A percentile compares a stretch with the other conserved stretches of the same genome.
Evolutionary conservation across 441 rosid genomes (phyloP).

Genomic region (Arabidopsis hybrid): DNA sequence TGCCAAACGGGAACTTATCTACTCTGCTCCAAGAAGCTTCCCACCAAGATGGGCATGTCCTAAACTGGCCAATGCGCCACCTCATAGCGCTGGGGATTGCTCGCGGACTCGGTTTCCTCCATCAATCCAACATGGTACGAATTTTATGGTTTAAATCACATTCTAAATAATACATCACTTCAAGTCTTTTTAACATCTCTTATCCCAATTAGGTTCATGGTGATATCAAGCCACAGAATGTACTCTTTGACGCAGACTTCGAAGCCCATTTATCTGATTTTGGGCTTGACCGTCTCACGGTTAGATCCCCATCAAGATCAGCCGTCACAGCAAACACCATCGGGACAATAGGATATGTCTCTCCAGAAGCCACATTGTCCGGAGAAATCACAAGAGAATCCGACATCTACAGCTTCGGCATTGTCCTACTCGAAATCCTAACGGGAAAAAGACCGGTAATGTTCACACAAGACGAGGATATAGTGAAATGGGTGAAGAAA

Average conservation of each 20-base stretch:
- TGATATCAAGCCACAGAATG: slow-evolving; percentile 77
- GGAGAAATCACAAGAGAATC: slow-evolving; percentile 81
- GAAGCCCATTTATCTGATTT: slow-evolving; percentile 79
- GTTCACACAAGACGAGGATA: slow-evolving; percentile 96
- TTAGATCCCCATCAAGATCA: slow-evolving; percentile 68
- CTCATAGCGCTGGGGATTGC: slow-evolving; percentile 92
- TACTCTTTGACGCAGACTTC: slow-evolving; percentile 76
- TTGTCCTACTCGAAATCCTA: slow-evolving; percentile 83
- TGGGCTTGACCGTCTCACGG: slow-evolving; percentile 63
- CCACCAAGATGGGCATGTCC: slow-evolving; percentile 96
- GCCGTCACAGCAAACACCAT: slow-evolving; percentile 72
- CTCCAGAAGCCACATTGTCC: slow-evolving; percentile 75
- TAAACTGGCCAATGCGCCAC: slow-evolving; percentile 99
- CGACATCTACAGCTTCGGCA: slow-evolving; percentile 94
- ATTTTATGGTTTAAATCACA: neutral
- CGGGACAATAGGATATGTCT: slow-evolving; percentile 83
- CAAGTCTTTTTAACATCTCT: neutral
- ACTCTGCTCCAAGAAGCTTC: slow-evolving; percentile 97
- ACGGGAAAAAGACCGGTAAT: slow-evolving; percentile 92
- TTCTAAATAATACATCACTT: neutral
- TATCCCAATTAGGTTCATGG: slow-evolving; percentile 54
- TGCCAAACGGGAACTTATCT: slow-evolving; percentile 96
- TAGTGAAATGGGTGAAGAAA: slow-evolving; percentile 98
- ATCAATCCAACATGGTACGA: slow-evolving; percentile 71
- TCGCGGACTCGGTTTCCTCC: slow-evolving; percentile 87